Evolutionary conservation across 2,329 filamentous ascomycete species (phyloP).

Genomic region (Trichoderma endophyticum): DNA sequence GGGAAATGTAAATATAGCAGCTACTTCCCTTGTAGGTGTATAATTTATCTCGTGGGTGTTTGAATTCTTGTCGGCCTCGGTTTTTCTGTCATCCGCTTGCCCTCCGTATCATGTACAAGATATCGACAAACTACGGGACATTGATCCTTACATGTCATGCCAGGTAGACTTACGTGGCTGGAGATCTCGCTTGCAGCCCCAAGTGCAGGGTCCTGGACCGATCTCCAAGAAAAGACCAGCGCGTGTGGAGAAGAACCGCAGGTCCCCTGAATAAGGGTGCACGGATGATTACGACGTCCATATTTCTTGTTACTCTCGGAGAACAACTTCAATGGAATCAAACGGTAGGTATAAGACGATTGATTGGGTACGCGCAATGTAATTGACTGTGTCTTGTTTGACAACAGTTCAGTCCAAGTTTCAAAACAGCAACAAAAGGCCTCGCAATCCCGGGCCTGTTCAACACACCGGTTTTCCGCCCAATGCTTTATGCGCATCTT

Average conservation of each 20-base stretch:
- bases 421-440: not conserved
- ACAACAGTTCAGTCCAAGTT: not conserved
- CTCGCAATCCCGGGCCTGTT: not conserved
- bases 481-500: not conserved
- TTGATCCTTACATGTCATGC: not conserved
- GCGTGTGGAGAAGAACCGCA: not conserved
- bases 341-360: too few relatives aligned
- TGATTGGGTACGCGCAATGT: too few relatives aligned
- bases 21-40: too few relatives aligned
- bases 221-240: not conserved
- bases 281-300: not conserved
- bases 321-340: too few relatives aligned
- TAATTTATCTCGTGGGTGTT: too few relatives aligned
- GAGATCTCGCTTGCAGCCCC: conserved; percentile 13
- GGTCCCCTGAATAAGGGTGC: not conserved
- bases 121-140: too few relatives aligned
- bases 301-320: not conserved
- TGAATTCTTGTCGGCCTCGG: too few relatives aligned
- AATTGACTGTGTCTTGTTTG: not conserved
- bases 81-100: too few relatives aligned
- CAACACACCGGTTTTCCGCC: conserved; percentile 2
- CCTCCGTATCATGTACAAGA: too few relatives aligned
- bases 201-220: not conserved
- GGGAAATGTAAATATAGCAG: too few relatives aligned
- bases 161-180: not conserved